These are phyloP conservation scores for Daedaleopsis nitida DNA, from an alignment of 768 basidiomycete genomes.

Conservation along the genomic window DNA sequence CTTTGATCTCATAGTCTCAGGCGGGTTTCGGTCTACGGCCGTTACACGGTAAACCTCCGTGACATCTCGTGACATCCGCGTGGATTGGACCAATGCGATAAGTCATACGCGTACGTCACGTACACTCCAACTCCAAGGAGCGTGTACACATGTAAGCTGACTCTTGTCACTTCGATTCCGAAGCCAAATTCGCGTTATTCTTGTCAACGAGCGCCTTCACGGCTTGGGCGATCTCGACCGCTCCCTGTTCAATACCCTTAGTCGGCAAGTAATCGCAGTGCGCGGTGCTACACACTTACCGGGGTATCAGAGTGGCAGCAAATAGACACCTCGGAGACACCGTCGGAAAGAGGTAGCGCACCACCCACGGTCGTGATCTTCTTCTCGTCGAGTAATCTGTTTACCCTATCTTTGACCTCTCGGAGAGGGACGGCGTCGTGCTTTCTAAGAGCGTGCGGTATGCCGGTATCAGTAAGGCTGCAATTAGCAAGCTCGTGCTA, in stretches of 20 bases:
- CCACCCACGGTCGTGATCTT: conserved; percentile 51
- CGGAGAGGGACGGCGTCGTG: conserved; percentile 50
- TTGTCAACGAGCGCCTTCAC: conserved; percentile 60
- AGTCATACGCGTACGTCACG: not conserved
- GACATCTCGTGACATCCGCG: too few species aligned
- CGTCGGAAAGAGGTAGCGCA: conserved; percentile 44
- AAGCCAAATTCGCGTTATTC: conserved; percentile 38
- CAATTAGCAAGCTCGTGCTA: not conserved
- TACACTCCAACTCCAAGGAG: not conserved
- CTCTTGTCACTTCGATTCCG: not conserved
- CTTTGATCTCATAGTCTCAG: too few species aligned
- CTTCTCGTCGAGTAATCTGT: conserved; percentile 43
- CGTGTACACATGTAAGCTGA: not conserved
- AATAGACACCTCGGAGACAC: conserved; percentile 55
- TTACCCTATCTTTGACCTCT: conserved; percentile 47
- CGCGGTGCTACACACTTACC: conserved; percentile 29
- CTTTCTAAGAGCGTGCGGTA: conserved; percentile 36
- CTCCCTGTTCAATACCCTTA: conserved; percentile 39
- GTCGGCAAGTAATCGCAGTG: not conserved
- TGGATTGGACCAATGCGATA: not conserved
- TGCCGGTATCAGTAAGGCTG: not conserved
- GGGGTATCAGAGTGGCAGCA: conserved; percentile 70
- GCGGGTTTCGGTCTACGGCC: too few species aligned
- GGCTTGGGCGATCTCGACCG: conserved; percentile 50
- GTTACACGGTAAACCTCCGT: too few species aligned